Percentiles rank a stretch among this genome's conserved stretches.
Evolutionary conservation across 306 rosid genomes (phyloP).

Genomic region (Sicyos baderoa): DNA sequence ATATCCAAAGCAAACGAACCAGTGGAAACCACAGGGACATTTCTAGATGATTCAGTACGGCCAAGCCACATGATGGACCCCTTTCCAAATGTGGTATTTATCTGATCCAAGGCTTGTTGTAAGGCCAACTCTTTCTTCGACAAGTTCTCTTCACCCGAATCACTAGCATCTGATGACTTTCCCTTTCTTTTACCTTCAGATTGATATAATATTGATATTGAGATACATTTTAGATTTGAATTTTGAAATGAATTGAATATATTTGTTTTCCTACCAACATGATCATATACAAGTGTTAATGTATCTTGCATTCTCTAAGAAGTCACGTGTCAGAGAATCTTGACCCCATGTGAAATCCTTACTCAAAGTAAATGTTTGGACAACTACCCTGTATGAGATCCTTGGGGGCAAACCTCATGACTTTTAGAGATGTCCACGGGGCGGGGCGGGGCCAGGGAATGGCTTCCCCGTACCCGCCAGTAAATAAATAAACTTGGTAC

Average conservation of each 20-base stretch:
- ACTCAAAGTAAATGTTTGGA: too few species aligned
- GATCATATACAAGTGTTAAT: neutral
- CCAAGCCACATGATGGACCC: constrained; percentile 98
- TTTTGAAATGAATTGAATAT: neutral
- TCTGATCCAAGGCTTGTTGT: constrained; percentile 86
- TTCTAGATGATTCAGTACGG: constrained; percentile 30
- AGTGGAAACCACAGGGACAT: constrained; percentile 68
- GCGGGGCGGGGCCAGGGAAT: too few species aligned
- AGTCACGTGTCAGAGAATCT: neutral
- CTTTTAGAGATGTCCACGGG: too few species aligned
- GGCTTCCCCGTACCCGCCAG: too few species aligned
- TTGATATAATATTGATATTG: constrained; percentile 12
- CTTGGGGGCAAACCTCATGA: too few species aligned
- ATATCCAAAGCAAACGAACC: constrained; percentile 78
- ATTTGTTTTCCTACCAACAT: neutral
- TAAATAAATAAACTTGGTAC: neutral
- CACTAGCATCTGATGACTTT: constrained; percentile 68
- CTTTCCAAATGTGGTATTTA: constrained; percentile 72
- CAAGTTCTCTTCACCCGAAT: constrained; percentile 52
- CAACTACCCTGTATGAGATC: too few species aligned
- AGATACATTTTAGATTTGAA: neutral
- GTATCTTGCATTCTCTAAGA: neutral
- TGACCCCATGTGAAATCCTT: neutral
- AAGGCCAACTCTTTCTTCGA: constrained; percentile 76
- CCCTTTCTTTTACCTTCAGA: constrained; percentile 50